Evolutionary conservation across 345 rosid species (phyloP).

Genomic region (Geranium brycei): DNA sequence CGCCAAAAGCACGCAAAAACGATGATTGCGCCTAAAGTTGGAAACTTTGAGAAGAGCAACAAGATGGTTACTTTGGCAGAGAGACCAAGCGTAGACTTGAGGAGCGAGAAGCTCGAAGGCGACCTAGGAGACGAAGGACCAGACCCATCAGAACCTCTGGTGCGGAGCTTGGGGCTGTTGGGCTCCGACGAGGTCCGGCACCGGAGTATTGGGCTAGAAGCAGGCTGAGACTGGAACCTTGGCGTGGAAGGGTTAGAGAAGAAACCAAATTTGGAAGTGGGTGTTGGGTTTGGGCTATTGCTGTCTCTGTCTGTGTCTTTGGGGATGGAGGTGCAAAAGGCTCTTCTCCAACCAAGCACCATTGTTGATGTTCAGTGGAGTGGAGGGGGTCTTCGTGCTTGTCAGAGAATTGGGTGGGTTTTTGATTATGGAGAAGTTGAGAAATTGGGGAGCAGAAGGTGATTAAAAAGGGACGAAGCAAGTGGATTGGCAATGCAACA

Average conservation of each 20-base stretch:
- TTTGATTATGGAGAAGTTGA: background rate
- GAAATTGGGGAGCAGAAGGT: constrained; percentile 3
- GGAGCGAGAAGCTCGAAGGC: constrained; percentile 57
- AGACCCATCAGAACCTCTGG: constrained; percentile 17
- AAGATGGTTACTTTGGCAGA: constrained; percentile 30
- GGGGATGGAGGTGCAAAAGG: constrained; percentile 64
- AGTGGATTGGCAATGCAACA: background rate
- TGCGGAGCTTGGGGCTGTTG: constrained; percentile 48
- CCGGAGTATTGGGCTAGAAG: constrained; percentile 32
- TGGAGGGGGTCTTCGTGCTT: no score
- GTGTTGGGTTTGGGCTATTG: constrained; percentile 24
- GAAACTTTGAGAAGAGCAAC: no score
- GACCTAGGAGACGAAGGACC: constrained; percentile 66
- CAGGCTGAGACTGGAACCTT: constrained; percentile 34
- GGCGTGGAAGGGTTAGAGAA: constrained; percentile 86
- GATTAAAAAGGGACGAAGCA: constrained; percentile 1
- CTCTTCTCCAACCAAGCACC: constrained; percentile 75
- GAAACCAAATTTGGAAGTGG: constrained; percentile 52
- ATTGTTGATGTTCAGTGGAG: constrained; percentile 17
- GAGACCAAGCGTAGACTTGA: constrained; percentile 52
- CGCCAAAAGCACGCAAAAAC: background rate
- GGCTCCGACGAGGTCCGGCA: constrained; percentile 56
- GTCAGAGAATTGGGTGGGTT: background rate
- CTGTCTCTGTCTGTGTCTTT: constrained; percentile 29
- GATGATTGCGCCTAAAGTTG: background rate